phyloP scores from a whole-genome alignment of 1,284 basidiomycete genomes.

The Waitea zeae region DNA sequence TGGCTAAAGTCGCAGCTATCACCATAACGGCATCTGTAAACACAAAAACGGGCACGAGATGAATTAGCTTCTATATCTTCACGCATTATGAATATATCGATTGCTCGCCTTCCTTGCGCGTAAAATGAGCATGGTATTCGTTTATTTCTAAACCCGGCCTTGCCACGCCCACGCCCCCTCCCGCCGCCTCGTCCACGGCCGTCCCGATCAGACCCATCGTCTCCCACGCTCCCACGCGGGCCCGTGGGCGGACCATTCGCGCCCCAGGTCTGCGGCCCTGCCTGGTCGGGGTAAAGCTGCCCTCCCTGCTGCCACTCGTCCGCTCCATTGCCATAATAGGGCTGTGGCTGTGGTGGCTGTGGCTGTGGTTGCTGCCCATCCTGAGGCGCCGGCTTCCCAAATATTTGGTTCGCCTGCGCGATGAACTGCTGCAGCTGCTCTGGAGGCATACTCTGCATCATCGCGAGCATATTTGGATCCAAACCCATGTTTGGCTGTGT shows the following conservation, averaged over 20 bases:
- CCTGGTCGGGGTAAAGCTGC: too few species aligned
- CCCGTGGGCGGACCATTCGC: too few species aligned
- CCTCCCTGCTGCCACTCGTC: too few species aligned
- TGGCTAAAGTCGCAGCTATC: slow-evolving; percentile 73
- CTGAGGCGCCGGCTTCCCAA: too few species aligned
- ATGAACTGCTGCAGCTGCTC: slow-evolving; percentile 50
- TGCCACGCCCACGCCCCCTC: slow-evolving; percentile 21
- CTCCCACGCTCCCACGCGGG: too few species aligned
- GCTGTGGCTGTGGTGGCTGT: slow-evolving; percentile 1
- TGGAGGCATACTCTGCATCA: slow-evolving; percentile 22
- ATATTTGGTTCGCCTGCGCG: slow-evolving; percentile 26
- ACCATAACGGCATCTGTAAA: slow-evolving; percentile 70
- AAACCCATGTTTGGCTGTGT: too few species aligned
- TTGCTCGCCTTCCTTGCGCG: slow-evolving; percentile 77
- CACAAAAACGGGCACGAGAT: too few species aligned
- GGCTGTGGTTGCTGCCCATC: slow-evolving; percentile 9
- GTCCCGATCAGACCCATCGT: slow-evolving; percentile 18
- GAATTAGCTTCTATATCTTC: slow-evolving; percentile 29
- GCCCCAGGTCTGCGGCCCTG: too few species aligned
- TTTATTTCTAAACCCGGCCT: slow-evolving; percentile 54
- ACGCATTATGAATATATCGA: slow-evolving; percentile 18
- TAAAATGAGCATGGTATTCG: slow-evolving; percentile 77
- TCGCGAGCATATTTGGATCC: too few species aligned
- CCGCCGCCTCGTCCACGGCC: slow-evolving; percentile 35
- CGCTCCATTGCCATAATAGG: too few species aligned